Conservation (phyloP, 371 early-diverging fungal genomes). For the Mucor sp. region DNA sequence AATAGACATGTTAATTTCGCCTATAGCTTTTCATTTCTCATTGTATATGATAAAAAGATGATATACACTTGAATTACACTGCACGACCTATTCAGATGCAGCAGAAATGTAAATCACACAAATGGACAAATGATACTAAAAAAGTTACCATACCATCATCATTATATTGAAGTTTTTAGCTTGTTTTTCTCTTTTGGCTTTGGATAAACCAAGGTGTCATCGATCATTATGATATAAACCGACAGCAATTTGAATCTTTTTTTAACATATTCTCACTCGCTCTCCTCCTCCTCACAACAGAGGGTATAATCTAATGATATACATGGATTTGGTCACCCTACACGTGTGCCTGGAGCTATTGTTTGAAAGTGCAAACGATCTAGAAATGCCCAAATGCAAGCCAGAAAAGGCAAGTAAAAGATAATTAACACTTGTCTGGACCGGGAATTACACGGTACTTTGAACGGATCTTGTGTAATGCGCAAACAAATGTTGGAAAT, state of each 20-base stretch:
- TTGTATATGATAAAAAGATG: background rate
- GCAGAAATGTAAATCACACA: background rate
- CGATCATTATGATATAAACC: background rate
- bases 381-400: background rate
- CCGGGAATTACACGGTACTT: constrained; percentile 11
- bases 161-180: background rate
- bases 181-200: background rate
- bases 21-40: background rate
- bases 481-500: background rate
- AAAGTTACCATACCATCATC: background rate
- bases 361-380: background rate
- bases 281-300: background rate
- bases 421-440: constrained; percentile 14
- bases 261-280: background rate
- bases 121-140: background rate
- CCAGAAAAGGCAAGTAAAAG: constrained; percentile 12
- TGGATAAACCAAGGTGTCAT: background rate
- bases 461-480: constrained; percentile 1
- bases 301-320: background rate
- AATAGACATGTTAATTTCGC: background rate
- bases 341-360: background rate
- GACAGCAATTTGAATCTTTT: background rate
- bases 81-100: background rate
- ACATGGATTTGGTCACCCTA: background rate
- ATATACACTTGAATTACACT: background rate